Conservation (phyloP, 108 stramenopile genomes). For the Conticribra guillardii region DNA sequence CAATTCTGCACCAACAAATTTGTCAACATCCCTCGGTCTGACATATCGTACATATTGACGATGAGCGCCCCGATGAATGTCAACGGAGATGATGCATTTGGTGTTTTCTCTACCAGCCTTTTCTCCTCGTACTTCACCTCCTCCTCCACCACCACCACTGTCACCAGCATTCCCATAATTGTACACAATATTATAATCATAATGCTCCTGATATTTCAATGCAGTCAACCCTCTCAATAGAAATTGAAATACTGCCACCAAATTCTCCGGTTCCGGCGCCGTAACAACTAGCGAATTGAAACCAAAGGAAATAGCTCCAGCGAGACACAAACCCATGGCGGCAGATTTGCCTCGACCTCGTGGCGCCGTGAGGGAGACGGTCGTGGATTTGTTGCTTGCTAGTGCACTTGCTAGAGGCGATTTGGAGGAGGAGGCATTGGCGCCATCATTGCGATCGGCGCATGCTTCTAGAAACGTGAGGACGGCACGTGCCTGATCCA, state of each 20-base stretch:
- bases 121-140: constrained; percentile 24
- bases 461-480: constrained; percentile 95
- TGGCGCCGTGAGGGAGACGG: constrained; percentile 86
- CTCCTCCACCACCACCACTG: constrained; percentile 1
- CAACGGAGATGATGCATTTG: constrained; percentile 88
- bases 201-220: constrained; percentile 95
- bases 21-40: constrained; percentile 81
- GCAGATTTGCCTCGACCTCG: constrained; percentile 99
- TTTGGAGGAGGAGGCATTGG: constrained; percentile 34
- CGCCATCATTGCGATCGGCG: constrained; percentile 68
- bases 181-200: constrained; percentile 92
- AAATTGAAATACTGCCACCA: constrained; percentile 97
- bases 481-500: constrained; percentile 96
- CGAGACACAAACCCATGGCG: constrained; percentile 96
- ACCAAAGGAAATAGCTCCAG: constrained; percentile 95
- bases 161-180: constrained; percentile 49
- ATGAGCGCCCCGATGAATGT: constrained; percentile 68
- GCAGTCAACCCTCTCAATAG: constrained; percentile 92
- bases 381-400: constrained; percentile 35
- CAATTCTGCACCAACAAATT: constrained; percentile 94
- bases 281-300: constrained; percentile 96
- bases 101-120: constrained; percentile 77
- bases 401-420: background rate
- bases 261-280: constrained; percentile 97
- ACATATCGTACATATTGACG: constrained; percentile 95